Conservation (phyloP, 225 moss, liverwort and hornwort genomes). For the Physcomitrellopsis africana region DNA sequence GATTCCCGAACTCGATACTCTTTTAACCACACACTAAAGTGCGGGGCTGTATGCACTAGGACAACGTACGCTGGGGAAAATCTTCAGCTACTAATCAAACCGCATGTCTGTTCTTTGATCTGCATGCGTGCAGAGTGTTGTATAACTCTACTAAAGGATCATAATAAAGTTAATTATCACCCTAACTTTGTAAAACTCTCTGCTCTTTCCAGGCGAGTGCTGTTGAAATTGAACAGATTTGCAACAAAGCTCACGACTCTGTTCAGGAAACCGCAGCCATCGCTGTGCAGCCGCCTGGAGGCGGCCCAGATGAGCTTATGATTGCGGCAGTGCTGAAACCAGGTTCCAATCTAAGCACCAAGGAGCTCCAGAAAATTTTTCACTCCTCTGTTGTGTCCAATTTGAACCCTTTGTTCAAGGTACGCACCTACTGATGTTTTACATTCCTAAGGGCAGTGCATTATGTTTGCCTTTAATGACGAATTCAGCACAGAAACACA, state of each 20-base stretch:
- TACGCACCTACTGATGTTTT: constrained; percentile 25
- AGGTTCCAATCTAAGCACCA: constrained; percentile 32
- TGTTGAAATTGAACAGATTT: constrained; percentile 76
- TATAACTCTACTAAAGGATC: too few relatives aligned
- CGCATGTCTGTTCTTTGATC: neutral
- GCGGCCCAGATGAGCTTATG: constrained; percentile 76
- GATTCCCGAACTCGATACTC: neutral
- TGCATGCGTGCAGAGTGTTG: neutral
- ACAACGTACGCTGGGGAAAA: too few relatives aligned
- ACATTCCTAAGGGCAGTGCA: too few relatives aligned
- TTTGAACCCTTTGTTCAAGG: constrained; percentile 81
- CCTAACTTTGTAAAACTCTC: constrained; percentile 2
- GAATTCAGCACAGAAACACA: too few relatives aligned
- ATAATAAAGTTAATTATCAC: neutral
- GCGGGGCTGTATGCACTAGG: too few relatives aligned
- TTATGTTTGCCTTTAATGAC: too few relatives aligned
- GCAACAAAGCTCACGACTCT: constrained; percentile 59
- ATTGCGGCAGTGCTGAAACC: constrained; percentile 66
- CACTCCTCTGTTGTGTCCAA: constrained; percentile 47
- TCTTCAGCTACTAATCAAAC: neutral
- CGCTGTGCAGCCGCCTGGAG: constrained; percentile 58
- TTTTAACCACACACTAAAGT: too few relatives aligned
- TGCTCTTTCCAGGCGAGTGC: constrained; percentile 59
- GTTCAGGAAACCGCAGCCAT: constrained; percentile 75
- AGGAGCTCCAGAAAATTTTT: constrained; percentile 45